Base-by-base conservation (phyloP, 345 rosid genomes). In the Pelargonium nanum region DNA sequence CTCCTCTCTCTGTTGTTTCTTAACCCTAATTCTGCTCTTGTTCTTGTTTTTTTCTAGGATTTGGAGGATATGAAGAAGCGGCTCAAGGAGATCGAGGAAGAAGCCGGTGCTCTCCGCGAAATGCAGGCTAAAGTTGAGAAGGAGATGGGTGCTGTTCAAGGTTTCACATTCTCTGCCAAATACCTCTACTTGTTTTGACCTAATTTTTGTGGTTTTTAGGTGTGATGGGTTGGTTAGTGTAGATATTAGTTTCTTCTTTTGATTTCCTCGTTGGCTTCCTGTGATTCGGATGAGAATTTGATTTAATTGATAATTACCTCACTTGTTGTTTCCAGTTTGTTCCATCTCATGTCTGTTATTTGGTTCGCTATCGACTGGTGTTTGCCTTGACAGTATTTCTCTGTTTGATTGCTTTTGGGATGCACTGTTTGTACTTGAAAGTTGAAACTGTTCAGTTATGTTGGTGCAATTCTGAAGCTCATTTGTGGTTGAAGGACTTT, bases 101-200 rank as follows among this genome's bases (percentile, higher is more conserved):
- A 93, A 80, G 97, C 99, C 26, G 85, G 94, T 6, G 97, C 99
- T 68, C 86, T 93, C 53, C 99, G 99, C 21, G 97, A 93, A 74
- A 85, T 93, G 97, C 99, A 93, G 80, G 94, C 99, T 61, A 93
- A 93, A 72, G 97, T 87, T 70, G 99, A 93, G 90, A 89, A 93
- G 65, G 99, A 93, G 80, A 89, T 93, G 99, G 97, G 91, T 21
- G 74, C 97, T 75, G 88, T 69, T 50, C 99, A 85, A 89, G 99
- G 97, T 89, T 32, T 45, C 24, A 57, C 16, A 28, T 17, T 60
- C 17, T 56, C 25, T 34, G 22, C 0, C 34, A 9, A 9, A 19
- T 6, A 34, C n/a, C 13, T 32, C 1, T 26, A 25, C 28, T 4
- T 58, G 9, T 34, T 56, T 26, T 30, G 20, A 24, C 26, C 9